Evolutionary conservation across 73 alveolate genomes (phyloP).

Genomic region (Stentor roeselii): DNA sequence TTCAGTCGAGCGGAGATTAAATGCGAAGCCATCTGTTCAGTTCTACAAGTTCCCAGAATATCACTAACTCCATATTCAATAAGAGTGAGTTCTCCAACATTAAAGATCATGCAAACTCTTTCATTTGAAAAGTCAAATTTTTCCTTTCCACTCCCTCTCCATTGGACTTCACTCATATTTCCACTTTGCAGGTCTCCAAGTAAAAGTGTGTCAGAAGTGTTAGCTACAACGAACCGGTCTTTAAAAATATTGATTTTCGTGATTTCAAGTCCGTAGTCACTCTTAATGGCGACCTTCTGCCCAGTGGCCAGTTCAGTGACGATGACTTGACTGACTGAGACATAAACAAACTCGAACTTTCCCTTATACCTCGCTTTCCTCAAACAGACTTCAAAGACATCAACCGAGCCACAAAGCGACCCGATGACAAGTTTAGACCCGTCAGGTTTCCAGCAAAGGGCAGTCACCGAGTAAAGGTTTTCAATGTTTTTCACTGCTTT

Average conservation of each 20-base stretch:
- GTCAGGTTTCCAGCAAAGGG: conserved; percentile 99
- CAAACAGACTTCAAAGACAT: conserved; percentile 94
- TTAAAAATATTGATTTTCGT: conserved; percentile 95
- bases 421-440: conserved; percentile 97
- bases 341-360: conserved; percentile 97
- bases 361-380: conserved; percentile 95
- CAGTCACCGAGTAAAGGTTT: conserved; percentile 97
- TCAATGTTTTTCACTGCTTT: conserved; percentile 88
- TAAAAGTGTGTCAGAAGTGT: conserved; percentile 93
- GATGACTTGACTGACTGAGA: conserved; percentile 95
- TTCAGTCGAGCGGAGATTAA: conserved; percentile 96
- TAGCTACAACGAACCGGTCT: conserved; percentile 95
- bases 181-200: conserved; percentile 95
- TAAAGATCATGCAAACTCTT: conserved; percentile 98
- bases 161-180: conserved; percentile 24
- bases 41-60: conserved; percentile 95
- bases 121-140: conserved; percentile 96
- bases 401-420: conserved; percentile 95
- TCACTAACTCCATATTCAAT: conserved; percentile 99
- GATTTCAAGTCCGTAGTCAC: conserved; percentile 93
- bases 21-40: conserved; percentile 98
- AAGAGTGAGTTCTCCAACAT: conserved; percentile 97
- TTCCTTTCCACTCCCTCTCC: conserved; percentile 89
- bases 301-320: conserved; percentile 51
- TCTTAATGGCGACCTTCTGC: conserved; percentile 55